These are phyloP conservation scores for Vitis rupestris DNA, from an alignment of 164 flowering plant species.

Conservation along the genomic window DNA sequence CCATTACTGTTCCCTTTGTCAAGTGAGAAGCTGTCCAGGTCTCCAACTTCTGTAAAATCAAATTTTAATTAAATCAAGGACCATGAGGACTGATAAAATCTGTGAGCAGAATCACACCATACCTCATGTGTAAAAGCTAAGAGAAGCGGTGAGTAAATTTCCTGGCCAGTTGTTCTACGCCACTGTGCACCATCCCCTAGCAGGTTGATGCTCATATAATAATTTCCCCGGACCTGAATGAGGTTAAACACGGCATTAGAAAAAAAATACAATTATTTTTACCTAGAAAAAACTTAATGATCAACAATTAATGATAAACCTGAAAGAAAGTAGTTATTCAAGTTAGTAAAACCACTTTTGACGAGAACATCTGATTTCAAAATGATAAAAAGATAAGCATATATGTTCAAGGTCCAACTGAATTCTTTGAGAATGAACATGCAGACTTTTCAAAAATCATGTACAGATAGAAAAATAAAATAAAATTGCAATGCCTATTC, in stretches of 20 bases:
- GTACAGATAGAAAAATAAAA: no score
- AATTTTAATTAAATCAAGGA: neutral
- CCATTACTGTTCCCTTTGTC: slow-evolving; percentile 49
- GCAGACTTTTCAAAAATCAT: no score
- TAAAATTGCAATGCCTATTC: no score
- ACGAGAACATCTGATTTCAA: no score
- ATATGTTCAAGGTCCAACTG: no score
- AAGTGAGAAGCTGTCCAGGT: slow-evolving; percentile 56
- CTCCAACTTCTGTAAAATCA: slow-evolving; percentile 42
- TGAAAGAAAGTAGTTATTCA: no score
- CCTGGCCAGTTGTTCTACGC: slow-evolving; percentile 76
- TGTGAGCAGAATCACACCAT: slow-evolving; percentile 10
- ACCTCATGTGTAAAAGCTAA: slow-evolving; percentile 81
- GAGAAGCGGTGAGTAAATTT: slow-evolving; percentile 78
- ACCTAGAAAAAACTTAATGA: no score
- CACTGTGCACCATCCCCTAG: slow-evolving; percentile 66
- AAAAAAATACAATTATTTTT: no score
- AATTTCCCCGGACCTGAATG: slow-evolving; percentile 71
- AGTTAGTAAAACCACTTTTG: no score
- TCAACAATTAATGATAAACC: no score
- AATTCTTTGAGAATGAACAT: no score
- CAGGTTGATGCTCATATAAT: slow-evolving; percentile 57
- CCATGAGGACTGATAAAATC: neutral
- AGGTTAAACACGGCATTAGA: neutral
- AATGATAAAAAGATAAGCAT: no score